Evolutionary conservation across 306 rosid species (phyloP).

Genomic region (Hippophae gyantsensis): DNA sequence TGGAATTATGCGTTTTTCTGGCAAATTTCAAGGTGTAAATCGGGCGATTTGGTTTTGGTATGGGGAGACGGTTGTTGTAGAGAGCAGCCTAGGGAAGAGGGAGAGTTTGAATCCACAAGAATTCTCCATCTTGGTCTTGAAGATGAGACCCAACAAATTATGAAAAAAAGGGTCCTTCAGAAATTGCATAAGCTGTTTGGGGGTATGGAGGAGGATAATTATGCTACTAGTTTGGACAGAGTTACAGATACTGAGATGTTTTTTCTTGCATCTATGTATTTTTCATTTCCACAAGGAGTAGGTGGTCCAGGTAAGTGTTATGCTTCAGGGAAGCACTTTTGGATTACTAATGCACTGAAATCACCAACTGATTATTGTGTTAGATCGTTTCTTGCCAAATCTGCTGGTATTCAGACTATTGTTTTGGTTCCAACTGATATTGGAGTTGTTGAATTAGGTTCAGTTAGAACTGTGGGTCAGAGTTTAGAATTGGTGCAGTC

Average conservation of each 20-base stretch:
- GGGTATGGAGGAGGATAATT: slow-evolving; percentile 77
- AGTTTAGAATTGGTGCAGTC: slow-evolving; percentile 58
- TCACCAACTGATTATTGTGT: slow-evolving; percentile 56
- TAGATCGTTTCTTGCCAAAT: slow-evolving; percentile 57
- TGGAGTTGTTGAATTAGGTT: slow-evolving; percentile 89
- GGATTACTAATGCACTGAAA: slow-evolving; percentile 47
- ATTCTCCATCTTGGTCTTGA: slow-evolving; percentile 26
- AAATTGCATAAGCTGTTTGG: slow-evolving; percentile 72
- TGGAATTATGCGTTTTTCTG: slow-evolving; percentile 96
- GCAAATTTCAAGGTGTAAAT: slow-evolving; percentile 80
- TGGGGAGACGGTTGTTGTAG: slow-evolving; percentile 98
- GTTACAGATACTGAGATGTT: slow-evolving; percentile 94
- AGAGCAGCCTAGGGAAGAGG: slow-evolving; percentile 65
- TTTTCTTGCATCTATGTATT: slow-evolving; percentile 92
- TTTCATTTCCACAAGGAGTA: slow-evolving; percentile 71
- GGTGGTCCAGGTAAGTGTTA: slow-evolving; percentile 95
- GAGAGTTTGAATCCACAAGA: slow-evolving; percentile 35
- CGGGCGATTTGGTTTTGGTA: slow-evolving; percentile 74
- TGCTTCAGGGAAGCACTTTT: slow-evolving; percentile 63
- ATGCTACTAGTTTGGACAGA: slow-evolving; percentile 62
- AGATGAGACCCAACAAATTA: slow-evolving; percentile 53
- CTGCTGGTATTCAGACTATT: slow-evolving; percentile 79
- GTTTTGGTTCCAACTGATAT: slow-evolving; percentile 84
- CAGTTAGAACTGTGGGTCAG: slow-evolving; percentile 57
- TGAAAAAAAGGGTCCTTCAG: slow-evolving; percentile 87